Evolutionary conservation across 2,329 filamentous ascomycete species (phyloP), one percentile per base, ranked within the genome.

Genomic region (Sarocladium strictum): DNA sequence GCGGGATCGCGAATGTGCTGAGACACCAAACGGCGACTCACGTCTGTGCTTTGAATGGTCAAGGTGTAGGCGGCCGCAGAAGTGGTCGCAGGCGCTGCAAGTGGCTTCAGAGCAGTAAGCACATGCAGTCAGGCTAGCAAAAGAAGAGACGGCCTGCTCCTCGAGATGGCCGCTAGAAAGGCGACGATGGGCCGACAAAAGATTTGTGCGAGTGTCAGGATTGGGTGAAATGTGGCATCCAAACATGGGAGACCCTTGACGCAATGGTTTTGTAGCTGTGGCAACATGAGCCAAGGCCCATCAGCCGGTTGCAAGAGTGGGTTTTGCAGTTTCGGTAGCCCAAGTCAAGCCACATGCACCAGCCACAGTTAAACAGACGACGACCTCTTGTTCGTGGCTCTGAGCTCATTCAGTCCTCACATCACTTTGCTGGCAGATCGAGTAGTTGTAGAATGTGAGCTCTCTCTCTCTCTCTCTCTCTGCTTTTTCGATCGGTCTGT

Each of bases 181-280:
- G 24, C 19, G 52, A 45, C 26, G 17, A 53, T 3, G 51, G 35
- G 27, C 26, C 47, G n/a, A 35, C 9, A 26, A 15, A 32, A 24
- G 23, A 19, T 35, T 23, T 43, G 35, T 27, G 29, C 6, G 15
- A 24, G 14, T 19, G 29, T 38, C 51, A 38, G 51, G n/a, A 12
- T 55, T 55, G 56, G 23, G 47, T 17, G 37, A 53, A 53, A 53
- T 40, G 37, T 40, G 51, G 33, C 51, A 38, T 41, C 51, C 33
- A 51, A 51, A 51, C 47, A 51, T 51, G 43, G 21, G 40, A 52
- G 54, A 57, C 55, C 55, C 53, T 55, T 54, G 55, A 54, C 47
- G 53, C 51, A 53, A 56, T 51, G 55, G 51, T 37, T 55, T 55
- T 55, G 57, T 58, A 53, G 56, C 57, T 58, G 57, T 58, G 57